Evolutionary conservation across 2,329 filamentous ascomycete genomes (phyloP).

Genomic region (Colletotrichum liaoningense): DNA sequence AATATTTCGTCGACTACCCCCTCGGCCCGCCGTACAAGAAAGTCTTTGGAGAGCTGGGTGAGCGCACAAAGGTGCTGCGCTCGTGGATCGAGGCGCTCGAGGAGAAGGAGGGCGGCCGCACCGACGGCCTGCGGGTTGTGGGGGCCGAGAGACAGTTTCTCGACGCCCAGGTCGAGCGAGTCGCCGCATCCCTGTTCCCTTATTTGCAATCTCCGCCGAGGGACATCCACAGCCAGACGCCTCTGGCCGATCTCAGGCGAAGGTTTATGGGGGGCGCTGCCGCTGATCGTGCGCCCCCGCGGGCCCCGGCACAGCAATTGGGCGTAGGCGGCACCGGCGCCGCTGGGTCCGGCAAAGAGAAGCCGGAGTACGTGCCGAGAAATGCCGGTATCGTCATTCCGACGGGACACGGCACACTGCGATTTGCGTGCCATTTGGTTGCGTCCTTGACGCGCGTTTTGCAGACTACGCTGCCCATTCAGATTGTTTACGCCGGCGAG

Average conservation of each 20-base stretch:
- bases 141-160: slow-evolving; percentile 32
- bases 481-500: slow-evolving; percentile 51
- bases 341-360: not conserved
- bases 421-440: slow-evolving; percentile 50
- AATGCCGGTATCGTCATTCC: slow-evolving; percentile 50
- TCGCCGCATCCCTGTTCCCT: slow-evolving; percentile 31
- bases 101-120: not conserved
- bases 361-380: slow-evolving; percentile 15
- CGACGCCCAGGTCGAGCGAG: slow-evolving; percentile 29
- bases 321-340: not conserved
- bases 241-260: slow-evolving; percentile 37
- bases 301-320: not conserved
- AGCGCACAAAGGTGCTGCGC: slow-evolving; percentile 40
- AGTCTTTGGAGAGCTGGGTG: slow-evolving; percentile 47
- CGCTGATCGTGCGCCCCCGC: not conserved
- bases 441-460: slow-evolving; percentile 45
- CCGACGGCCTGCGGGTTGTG: slow-evolving; percentile 4
- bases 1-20: slow-evolving; percentile 42
- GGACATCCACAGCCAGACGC: slow-evolving; percentile 26
- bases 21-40: slow-evolving; percentile 44
- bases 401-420: slow-evolving; percentile 44
- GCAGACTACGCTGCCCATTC: slow-evolving; percentile 46
- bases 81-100: slow-evolving; percentile 38
- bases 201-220: slow-evolving; percentile 27
- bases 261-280: slow-evolving; percentile 22